Evolutionary conservation across 192 early-diverging fungal species (phyloP), one percentile per base, ranked within the genome.

Genomic region (Coemansia reversa): DNA sequence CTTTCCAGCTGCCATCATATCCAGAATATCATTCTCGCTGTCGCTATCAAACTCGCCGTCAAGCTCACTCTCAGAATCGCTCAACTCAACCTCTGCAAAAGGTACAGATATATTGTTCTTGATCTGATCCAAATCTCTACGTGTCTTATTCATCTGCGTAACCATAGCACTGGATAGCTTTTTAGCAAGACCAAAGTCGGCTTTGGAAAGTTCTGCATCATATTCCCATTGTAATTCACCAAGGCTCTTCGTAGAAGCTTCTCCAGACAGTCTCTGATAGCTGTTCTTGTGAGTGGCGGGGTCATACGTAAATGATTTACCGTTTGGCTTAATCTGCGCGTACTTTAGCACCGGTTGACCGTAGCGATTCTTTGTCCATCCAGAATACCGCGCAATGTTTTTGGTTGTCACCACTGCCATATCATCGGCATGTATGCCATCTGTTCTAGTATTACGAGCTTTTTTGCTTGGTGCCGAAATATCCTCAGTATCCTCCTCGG

Each of bases 271-370:
- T 51, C 88, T 87, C 22, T 81, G 81, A 50, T 87, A 74, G 53
- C 79, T 86, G 57, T 89, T 82, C 67, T 89, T 89, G 72, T 88
- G 85, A 56, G 85, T 82, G 6, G 78, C 71, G 2, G 90, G 90
- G 42, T 93, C 90, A 61, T 84, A 86, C 11, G 82, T 85, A 68
- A 93, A 79, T 73, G 45, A 55, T 51, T 82, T 81, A 8, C 87
- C 86, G 62, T 86, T 80, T 20, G 70, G 68, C 63, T 72, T 86
- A 24, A 78, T 68, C 23, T 89, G 50, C n/a, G 83, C 80, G 80
- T 90, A 84, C 39, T 89, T 85, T 7, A 90, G 79, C 48, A 92
- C 88, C 8, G 88, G 89, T 22, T 89, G 84, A 60, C 87, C 88
- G 76, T 89, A 92, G 32, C 87, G 65, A 18, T 86, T 85, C 60